Conservation (phyloP, 768 basidiomycete species). For the Dentipellis sp. region DNA sequence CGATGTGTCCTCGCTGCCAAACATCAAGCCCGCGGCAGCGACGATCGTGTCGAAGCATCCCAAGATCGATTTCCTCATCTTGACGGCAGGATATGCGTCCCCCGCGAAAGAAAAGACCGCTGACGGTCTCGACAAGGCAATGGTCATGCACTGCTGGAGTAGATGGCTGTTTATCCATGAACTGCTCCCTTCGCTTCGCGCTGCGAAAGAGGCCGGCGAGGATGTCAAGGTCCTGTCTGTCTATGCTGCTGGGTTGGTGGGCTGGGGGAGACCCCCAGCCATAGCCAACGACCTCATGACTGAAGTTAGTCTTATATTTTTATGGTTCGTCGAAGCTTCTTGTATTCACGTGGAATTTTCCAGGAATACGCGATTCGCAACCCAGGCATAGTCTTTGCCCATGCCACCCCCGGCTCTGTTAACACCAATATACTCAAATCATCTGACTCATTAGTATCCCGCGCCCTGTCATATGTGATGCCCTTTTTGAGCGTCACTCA, state of each 20-base stretch:
- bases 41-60: neutral
- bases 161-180: neutral
- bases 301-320: neutral
- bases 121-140: neutral
- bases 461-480: neutral
- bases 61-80: neutral
- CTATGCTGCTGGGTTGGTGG: neutral
- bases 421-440: neutral
- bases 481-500: neutral
- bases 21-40: neutral
- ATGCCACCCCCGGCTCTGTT: neutral
- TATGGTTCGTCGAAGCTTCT: neutral
- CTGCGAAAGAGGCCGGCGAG: neutral
- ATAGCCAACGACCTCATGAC: neutral
- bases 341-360: no score
- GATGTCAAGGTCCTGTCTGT: neutral
- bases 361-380: neutral
- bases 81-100: neutral
- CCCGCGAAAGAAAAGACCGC: neutral
- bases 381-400: neutral
- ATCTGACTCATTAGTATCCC: neutral
- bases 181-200: neutral
- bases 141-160: neutral
- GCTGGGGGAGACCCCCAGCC: neutral
- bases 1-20: neutral